A percentile compares a stretch with the other conserved stretches of the same genome.
Conservation (phyloP, 176 grass and related monocot genomes). For the Avena sativa region DNA sequence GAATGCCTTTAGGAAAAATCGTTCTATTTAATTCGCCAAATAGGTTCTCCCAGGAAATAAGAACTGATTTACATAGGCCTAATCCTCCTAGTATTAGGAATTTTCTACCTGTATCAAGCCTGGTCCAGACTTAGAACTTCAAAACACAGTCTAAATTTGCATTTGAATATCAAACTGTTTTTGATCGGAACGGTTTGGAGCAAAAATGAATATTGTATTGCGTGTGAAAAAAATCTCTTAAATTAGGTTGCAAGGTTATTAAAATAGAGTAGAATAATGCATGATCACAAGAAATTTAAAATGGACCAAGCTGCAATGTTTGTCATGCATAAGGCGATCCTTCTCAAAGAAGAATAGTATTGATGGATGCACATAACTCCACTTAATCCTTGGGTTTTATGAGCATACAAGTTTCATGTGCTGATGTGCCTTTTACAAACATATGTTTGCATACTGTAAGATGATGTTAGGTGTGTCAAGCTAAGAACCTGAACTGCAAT, state of each 20-base stretch:
- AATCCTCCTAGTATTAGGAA: not conserved
- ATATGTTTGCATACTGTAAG: not conserved
- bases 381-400: not conserved
- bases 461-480: not conserved
- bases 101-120: not conserved
- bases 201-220: conserved; percentile 12
- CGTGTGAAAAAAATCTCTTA: not conserved
- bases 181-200: not conserved
- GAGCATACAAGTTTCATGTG: not conserved
- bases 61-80: not conserved
- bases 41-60: not conserved
- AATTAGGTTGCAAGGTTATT: not conserved
- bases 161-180: not conserved
- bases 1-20: not conserved
- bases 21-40: not conserved
- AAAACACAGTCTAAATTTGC: not conserved
- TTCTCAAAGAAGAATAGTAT: not conserved
- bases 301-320: not conserved
- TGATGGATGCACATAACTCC: not conserved
- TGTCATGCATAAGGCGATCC: not conserved
- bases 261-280: not conserved
- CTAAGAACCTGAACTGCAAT: not conserved
- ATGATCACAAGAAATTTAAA: not conserved
- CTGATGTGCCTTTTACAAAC: not conserved
- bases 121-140: not conserved